Percentiles rank a stretch among this genome's conserved stretches.
Conservation (phyloP, 1,284 basidiomycete genomes). For the Phylloboletellus chloephorus region DNA sequence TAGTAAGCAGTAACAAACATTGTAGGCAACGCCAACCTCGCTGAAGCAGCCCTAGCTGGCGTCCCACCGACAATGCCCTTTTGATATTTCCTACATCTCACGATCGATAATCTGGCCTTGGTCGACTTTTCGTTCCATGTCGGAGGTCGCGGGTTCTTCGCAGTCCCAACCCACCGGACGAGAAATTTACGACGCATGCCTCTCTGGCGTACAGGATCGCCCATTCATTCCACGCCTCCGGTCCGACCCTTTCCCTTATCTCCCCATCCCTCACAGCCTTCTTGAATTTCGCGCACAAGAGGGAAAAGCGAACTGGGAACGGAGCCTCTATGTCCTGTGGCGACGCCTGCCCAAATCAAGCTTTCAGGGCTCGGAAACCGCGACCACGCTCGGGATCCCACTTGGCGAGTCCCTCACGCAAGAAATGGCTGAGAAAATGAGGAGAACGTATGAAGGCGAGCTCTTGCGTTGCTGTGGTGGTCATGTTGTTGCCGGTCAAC, state of each 20-base stretch:
- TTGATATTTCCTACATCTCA: constrained; percentile 19
- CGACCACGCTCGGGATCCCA: constrained; percentile 20
- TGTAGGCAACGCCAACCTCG: constrained; percentile 15
- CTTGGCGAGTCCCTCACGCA: constrained; percentile 43
- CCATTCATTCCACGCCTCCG: constrained; percentile 55
- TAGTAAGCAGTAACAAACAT: constrained; percentile 34
- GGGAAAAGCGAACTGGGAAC: constrained; percentile 54
- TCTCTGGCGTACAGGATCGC: constrained; percentile 49
- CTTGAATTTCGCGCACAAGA: constrained; percentile 61
- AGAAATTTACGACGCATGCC: constrained; percentile 47
- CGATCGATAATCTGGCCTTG: constrained; percentile 15
- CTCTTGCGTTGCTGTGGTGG: constrained; percentile 59
- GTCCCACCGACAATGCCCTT: constrained; percentile 25
- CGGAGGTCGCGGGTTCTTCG: constrained; percentile 18
- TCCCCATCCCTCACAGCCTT: constrained; percentile 44
- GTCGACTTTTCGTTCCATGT: constrained; percentile 25
- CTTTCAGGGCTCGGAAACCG: constrained; percentile 26
- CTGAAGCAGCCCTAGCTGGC: constrained; percentile 11
- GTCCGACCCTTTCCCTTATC: constrained; percentile 44
- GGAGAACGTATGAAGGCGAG: constrained; percentile 74
- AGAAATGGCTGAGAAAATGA: constrained; percentile 65
- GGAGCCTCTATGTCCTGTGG: constrained; percentile 58
- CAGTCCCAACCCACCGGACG: constrained; percentile 33
- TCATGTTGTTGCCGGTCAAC: constrained; percentile 42
- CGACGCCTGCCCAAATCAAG: constrained; percentile 43